Conservation (phyloP, 2,329 filamentous ascomycete genomes). For the Fusarium globosum region DNA sequence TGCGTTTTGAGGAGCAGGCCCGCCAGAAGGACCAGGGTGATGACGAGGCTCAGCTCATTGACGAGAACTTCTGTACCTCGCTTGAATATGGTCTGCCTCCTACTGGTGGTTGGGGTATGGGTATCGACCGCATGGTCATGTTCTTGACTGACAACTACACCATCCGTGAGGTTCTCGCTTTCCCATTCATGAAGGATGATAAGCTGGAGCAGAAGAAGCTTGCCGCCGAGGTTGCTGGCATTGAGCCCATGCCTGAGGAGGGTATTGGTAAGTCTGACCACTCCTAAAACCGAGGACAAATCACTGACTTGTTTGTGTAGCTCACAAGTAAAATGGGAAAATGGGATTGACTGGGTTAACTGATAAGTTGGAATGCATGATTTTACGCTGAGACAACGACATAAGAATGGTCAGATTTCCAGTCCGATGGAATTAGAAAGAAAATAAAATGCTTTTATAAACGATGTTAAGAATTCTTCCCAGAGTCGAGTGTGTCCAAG, state of each 20-base stretch:
- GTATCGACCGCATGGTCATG: slow-evolving; percentile 94
- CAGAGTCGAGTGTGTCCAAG: slow-evolving; percentile 35
- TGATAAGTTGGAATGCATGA: slow-evolving; percentile 19
- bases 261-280: slow-evolving; percentile 42
- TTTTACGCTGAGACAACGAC: slow-evolving; percentile 43
- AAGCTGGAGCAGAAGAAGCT: slow-evolving; percentile 65
- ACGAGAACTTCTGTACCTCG: slow-evolving; percentile 93
- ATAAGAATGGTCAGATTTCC: slow-evolving; percentile 7
- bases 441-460: slow-evolving; percentile 26
- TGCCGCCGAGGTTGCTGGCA: slow-evolving; percentile 46
- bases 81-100: slow-evolving; percentile 93
- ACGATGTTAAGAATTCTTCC: slow-evolving; percentile 21
- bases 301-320: slow-evolving; percentile 28
- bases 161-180: slow-evolving; percentile 95
- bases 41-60: slow-evolving; percentile 94
- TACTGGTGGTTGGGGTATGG: slow-evolving; percentile 96
- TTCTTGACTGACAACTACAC: slow-evolving; percentile 93
- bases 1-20: slow-evolving; percentile 90
- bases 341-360: not conserved
- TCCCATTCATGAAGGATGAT: slow-evolving; percentile 95
- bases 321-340: slow-evolving; percentile 41
- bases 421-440: slow-evolving; percentile 24
- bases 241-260: slow-evolving; percentile 44
- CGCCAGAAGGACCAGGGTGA: slow-evolving; percentile 96
- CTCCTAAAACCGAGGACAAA: not conserved